A percentile compares a stretch with the other conserved stretches of the same genome.
Evolutionary conservation across 768 basidiomycete species (phyloP).

Genomic region (Tulasnella sp.): DNA sequence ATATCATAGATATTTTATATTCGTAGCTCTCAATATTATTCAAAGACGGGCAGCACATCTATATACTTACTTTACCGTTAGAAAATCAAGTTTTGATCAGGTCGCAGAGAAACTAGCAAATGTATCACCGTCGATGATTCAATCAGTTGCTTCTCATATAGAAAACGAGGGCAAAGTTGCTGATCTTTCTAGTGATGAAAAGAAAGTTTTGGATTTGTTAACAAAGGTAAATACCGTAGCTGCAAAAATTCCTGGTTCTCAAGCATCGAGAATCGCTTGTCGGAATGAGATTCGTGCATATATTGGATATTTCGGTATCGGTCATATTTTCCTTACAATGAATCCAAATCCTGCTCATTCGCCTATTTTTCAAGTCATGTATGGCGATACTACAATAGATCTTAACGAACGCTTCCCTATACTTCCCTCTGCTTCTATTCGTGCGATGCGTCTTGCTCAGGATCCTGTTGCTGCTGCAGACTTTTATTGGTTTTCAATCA

Average conservation of each 20-base stretch:
- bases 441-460: conserved; percentile 22
- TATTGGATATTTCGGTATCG: conserved; percentile 24
- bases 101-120: conserved; percentile 16
- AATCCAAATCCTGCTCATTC: conserved; percentile 22
- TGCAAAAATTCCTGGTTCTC: conserved; percentile 25
- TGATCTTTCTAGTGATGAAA: conserved; percentile 17
- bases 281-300: conserved; percentile 24
- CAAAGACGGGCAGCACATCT: conserved; percentile 22
- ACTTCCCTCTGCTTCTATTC: conserved; percentile 14
- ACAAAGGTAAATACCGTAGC: conserved; percentile 25
- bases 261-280: conserved; percentile 22
- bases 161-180: conserved; percentile 11
- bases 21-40: conserved; percentile 23
- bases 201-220: conserved; percentile 21
- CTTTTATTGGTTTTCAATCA: conserved; percentile 25
- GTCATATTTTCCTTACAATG: conserved; percentile 23
- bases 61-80: conserved; percentile 22
- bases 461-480: conserved; percentile 30
- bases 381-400: conserved; percentile 20
- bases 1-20: conserved; percentile 23
- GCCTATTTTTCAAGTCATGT: conserved; percentile 26
- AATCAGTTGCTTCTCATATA: conserved; percentile 11
- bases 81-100: conserved; percentile 8
- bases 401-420: conserved; percentile 19
- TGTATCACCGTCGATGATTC: conserved; percentile 4